Evolutionary conservation across 1,139 yeast species (phyloP).

Genomic region (Lodderomyces margitis): DNA sequence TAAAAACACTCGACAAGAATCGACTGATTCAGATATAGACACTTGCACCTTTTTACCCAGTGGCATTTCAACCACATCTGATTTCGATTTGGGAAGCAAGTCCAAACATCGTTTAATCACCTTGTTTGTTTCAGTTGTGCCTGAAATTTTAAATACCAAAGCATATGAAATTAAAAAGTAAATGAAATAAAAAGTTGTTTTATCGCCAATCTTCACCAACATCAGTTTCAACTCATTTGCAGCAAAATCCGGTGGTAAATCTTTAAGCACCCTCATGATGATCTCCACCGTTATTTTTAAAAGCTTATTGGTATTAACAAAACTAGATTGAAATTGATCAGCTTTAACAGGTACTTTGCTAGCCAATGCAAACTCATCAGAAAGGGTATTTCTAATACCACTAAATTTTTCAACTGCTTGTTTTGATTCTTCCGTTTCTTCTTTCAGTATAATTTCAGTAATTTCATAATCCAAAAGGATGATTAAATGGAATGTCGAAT

Average conservation of each 20-base stretch:
- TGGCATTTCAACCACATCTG: not conserved
- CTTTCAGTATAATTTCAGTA: slow-evolving; percentile 9
- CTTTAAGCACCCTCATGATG: slow-evolving; percentile 5
- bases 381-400: slow-evolving; percentile 10
- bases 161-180: not conserved
- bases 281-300: slow-evolving; percentile 10
- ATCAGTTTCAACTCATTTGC: not conserved
- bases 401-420: slow-evolving; percentile 4
- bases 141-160: not conserved
- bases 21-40: slow-evolving; percentile 20
- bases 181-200: slow-evolving; percentile 4
- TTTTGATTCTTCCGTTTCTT: slow-evolving; percentile 2
- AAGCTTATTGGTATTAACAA: slow-evolving; percentile 15
- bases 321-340: slow-evolving; percentile 1
- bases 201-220: slow-evolving; percentile 1
- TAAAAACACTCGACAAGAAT: slow-evolving; percentile 21
- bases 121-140: not conserved
- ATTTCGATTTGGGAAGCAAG: slow-evolving; percentile 2
- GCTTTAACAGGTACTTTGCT: not conserved
- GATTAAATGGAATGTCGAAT: slow-evolving; percentile 26
- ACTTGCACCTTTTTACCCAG: not conserved
- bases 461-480: slow-evolving; percentile 26
- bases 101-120: not conserved
- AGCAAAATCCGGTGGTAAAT: slow-evolving; percentile 6
- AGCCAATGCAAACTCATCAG: not conserved